A percentile compares a stretch with the other conserved stretches of the same genome.
These are phyloP conservation scores for Rhexocercosporidium sp. DNA, from an alignment of 2,329 filamentous ascomycete genomes.

Conservation along the genomic window DNA sequence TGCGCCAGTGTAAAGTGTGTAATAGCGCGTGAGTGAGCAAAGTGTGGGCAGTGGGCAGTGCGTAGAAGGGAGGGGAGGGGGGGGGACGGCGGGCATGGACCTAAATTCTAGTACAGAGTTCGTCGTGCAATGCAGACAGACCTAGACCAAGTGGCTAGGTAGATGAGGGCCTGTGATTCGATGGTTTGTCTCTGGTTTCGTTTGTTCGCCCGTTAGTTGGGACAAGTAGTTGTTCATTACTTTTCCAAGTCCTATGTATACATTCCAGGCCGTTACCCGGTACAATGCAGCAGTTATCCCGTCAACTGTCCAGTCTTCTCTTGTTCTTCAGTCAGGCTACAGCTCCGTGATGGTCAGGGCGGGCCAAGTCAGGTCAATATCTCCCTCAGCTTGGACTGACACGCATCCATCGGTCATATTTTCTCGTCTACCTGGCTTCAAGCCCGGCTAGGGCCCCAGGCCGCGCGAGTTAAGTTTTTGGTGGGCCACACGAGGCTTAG, in stretches of 20 bases:
- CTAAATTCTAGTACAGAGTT: no score
- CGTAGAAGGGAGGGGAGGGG: not conserved
- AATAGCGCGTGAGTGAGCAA: not conserved
- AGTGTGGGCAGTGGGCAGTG: not conserved
- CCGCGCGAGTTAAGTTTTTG: constrained; percentile 15
- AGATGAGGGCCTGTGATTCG: constrained; percentile 11
- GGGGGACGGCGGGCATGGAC: no score
- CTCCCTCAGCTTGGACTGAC: not conserved
- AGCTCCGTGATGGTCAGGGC: not conserved
- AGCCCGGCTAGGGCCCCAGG: not conserved
- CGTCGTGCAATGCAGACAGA: no score
- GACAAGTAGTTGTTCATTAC: no score
- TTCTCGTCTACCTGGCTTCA: constrained; percentile 9
- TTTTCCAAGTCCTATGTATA: no score
- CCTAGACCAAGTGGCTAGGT: constrained; percentile 10
- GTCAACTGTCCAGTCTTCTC: not conserved
- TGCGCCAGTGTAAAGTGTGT: constrained; percentile 1
- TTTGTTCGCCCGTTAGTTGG: no score
- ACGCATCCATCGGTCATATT: constrained; percentile 8
- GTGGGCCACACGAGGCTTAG: constrained; percentile 19
- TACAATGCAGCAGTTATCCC: no score
- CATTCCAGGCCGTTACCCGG: no score
- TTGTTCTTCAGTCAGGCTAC: not conserved
- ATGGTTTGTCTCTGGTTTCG: constrained; percentile 11
- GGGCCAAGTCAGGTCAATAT: not conserved